These are phyloP conservation scores for Gaeumannomyces sp. DNA, from an alignment of 2,329 filamentous ascomycete species.

Conservation along the genomic window DNA sequence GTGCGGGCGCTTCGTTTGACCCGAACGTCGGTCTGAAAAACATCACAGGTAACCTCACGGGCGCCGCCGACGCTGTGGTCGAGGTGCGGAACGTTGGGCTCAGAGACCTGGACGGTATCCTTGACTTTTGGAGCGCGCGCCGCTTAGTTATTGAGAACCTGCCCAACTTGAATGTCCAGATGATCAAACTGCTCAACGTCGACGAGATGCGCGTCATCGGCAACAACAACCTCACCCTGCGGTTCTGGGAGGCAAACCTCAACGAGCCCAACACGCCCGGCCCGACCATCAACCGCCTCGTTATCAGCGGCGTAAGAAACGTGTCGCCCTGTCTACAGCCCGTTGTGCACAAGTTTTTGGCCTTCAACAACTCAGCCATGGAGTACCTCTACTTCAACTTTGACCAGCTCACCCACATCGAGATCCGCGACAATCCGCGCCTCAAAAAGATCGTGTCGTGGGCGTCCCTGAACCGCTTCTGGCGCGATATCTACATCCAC, in stretches of 20 bases:
- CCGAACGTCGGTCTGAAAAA: constrained; percentile 6
- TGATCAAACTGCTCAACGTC: constrained; percentile 2
- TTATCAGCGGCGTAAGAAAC: constrained; percentile 6
- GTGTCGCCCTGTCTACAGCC: constrained; percentile 9
- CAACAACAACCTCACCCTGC: constrained; percentile 11
- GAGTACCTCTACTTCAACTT: constrained; percentile 12
- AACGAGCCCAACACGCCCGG: background rate
- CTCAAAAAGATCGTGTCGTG: constrained; percentile 10
- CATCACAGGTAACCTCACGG: constrained; percentile 6
- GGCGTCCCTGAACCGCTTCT: constrained; percentile 7
- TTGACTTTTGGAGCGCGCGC: constrained; percentile 9
- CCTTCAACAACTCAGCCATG: constrained; percentile 10
- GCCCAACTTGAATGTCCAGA: constrained; percentile 6
- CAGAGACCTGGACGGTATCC: constrained; percentile 1
- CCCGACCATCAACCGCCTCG: constrained; percentile 6
- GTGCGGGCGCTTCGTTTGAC: background rate
- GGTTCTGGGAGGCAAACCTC: constrained; percentile 5
- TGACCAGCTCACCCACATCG: constrained; percentile 5
- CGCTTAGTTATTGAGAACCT: constrained; percentile 5
- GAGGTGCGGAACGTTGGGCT: constrained; percentile 8
- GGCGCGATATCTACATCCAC: constrained; percentile 5
- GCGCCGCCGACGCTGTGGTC: constrained; percentile 4
- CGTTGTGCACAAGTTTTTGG: constrained; percentile 8
- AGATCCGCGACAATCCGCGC: constrained; percentile 8
- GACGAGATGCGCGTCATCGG: constrained; percentile 9